phyloP scores from a whole-genome alignment of 352 stramenopile species.

The Thraustochytrium sp. region DNA sequence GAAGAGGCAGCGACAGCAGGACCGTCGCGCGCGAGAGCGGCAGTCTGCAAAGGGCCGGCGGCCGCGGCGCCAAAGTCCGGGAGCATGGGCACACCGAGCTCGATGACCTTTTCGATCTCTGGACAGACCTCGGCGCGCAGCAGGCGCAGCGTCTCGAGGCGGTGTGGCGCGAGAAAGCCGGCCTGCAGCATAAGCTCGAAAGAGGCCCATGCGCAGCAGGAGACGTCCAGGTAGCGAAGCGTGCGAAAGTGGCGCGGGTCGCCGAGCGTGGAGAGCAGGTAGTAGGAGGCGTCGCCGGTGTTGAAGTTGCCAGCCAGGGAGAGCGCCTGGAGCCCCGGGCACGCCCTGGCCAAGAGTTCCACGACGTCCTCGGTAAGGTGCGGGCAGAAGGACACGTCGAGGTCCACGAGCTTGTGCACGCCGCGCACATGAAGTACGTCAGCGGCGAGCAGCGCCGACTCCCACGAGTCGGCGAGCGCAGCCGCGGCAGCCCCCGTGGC shows the following conservation, averaged over 20 bases:
- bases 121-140: neutral
- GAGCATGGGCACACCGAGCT: neutral
- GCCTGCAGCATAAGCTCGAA: constrained; percentile 17
- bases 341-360: neutral
- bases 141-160: neutral
- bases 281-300: neutral
- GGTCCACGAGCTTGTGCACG: neutral
- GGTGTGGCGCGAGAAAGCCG: neutral
- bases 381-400: constrained; percentile 6
- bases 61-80: neutral
- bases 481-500: neutral
- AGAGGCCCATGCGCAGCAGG: neutral
- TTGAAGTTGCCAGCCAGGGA: neutral
- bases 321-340: neutral
- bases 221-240: neutral
- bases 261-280: neutral
- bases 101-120: neutral
- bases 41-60: neutral
- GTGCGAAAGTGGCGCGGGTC: neutral
- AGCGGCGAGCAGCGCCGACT: neutral
- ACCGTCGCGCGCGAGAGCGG: neutral
- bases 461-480: constrained; percentile 2
- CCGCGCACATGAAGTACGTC: neutral
- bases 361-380: neutral
- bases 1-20: neutral